Conservation (phyloP, 768 basidiomycete genomes). For the Tricholoma sp. region DNA sequence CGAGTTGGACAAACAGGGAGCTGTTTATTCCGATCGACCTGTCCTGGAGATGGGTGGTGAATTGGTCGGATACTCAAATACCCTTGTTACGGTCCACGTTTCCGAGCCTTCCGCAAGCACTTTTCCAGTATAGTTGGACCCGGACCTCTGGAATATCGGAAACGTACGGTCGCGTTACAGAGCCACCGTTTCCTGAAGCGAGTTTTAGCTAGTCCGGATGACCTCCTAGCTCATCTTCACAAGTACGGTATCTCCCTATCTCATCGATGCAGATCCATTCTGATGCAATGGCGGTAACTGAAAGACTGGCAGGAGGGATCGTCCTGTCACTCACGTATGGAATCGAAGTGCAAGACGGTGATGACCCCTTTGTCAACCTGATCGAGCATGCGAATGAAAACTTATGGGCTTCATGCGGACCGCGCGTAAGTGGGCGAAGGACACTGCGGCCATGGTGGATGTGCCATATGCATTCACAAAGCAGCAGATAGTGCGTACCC, state of each 20-base stretch:
- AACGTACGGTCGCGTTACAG: conserved; percentile 30
- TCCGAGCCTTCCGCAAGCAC: conserved; percentile 39
- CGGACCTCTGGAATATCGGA: conserved; percentile 22
- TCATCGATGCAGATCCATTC: neutral
- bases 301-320: conserved; percentile 22
- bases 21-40: conserved; percentile 45
- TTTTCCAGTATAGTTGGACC: conserved; percentile 39
- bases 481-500: conserved; percentile 22
- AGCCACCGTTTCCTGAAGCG: conserved; percentile 33
- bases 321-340: conserved; percentile 28
- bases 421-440: conserved; percentile 30
- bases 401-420: conserved; percentile 38
- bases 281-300: neutral
- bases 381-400: conserved; percentile 19
- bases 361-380: conserved; percentile 27
- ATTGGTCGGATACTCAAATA: conserved; percentile 42
- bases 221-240: conserved; percentile 32
- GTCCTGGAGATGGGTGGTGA: conserved; percentile 47
- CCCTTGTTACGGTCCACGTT: conserved; percentile 43
- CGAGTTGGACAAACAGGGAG: conserved; percentile 42
- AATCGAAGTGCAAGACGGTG: conserved; percentile 20
- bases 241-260: conserved; percentile 26
- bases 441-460: conserved; percentile 28
- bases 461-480: conserved; percentile 30
- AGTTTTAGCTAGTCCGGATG: conserved; percentile 24